Evolutionary conservation across 768 basidiomycete genomes (phyloP).

Genomic region (Termitomyces sp.): DNA sequence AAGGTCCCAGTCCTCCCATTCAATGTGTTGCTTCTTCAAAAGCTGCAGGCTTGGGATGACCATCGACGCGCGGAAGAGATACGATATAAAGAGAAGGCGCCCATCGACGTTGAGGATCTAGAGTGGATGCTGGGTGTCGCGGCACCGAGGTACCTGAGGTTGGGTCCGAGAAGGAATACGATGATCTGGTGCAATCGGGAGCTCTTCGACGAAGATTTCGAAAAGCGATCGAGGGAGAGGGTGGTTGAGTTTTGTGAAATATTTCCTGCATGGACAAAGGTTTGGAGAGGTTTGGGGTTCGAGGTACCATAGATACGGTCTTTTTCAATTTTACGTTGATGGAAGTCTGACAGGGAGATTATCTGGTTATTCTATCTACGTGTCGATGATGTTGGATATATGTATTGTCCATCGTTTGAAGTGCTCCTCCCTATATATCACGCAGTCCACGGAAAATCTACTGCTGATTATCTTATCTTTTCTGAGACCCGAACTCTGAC

Average conservation of each 20-base stretch:
- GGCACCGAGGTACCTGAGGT: neutral
- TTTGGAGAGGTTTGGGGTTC: conserved; percentile 10
- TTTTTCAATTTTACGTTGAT: neutral
- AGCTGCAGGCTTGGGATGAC: conserved; percentile 18
- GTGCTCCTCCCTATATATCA: no score
- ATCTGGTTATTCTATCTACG: neutral
- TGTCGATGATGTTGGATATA: no score
- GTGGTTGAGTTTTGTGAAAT: conserved; percentile 10
- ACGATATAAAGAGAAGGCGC: conserved; percentile 11
- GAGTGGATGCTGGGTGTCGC: conserved; percentile 2
- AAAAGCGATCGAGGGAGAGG: conserved; percentile 6
- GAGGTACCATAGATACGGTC: neutral
- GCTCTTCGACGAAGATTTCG: conserved; percentile 14
- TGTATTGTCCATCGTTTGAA: no score
- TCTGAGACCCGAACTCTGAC: no score
- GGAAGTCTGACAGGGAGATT: neutral
- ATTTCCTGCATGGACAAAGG: conserved; percentile 2
- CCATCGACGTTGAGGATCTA: conserved; percentile 14
- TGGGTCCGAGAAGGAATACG: neutral
- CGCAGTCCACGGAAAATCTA: no score
- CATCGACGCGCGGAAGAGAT: conserved; percentile 10
- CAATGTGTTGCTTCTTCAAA: conserved; percentile 13
- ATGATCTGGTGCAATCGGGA: conserved; percentile 2
- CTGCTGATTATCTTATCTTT: no score
- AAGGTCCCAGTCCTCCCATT: conserved; percentile 14